Percentiles rank a stretch among this genome's conserved stretches.
phyloP scores from a whole-genome alignment of 345 rosid genomes.

The Ceriops tagal region DNA sequence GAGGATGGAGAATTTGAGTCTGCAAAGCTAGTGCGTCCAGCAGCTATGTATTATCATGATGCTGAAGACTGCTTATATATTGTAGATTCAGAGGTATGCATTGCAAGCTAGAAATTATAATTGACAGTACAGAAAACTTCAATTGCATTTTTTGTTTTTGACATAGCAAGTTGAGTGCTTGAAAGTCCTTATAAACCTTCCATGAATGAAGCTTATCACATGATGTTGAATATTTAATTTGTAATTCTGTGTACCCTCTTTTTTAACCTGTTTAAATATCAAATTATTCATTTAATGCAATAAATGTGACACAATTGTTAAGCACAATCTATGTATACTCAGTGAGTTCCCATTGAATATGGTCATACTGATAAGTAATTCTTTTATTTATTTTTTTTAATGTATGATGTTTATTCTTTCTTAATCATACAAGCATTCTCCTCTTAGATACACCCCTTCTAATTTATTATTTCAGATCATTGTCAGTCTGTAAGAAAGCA shows the following conservation, averaged over 20 bases:
- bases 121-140: neutral
- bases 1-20: slow-evolving; percentile 95
- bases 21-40: slow-evolving; percentile 81
- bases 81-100: slow-evolving; percentile 87
- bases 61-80: slow-evolving; percentile 75
- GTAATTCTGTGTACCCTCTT: too few relatives aligned
- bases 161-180: neutral
- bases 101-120: slow-evolving; percentile 11
- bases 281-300: too few relatives aligned
- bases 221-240: neutral
- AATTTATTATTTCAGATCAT: neutral
- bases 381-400: too few relatives aligned
- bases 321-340: too few relatives aligned
- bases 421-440: too few relatives aligned
- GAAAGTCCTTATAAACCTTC: neutral
- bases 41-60: slow-evolving; percentile 60
- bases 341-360: too few relatives aligned
- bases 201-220: neutral
- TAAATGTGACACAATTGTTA: too few relatives aligned
- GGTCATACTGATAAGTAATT: too few relatives aligned
- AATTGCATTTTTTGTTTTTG: neutral
- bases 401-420: too few relatives aligned
- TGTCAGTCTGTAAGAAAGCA: neutral
- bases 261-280: too few relatives aligned
- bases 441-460: too few relatives aligned